Percentiles rank a stretch among this genome's conserved stretches.
Evolutionary conservation across 345 rosid species (phyloP).

Genomic region (Mercurialis annua): DNA sequence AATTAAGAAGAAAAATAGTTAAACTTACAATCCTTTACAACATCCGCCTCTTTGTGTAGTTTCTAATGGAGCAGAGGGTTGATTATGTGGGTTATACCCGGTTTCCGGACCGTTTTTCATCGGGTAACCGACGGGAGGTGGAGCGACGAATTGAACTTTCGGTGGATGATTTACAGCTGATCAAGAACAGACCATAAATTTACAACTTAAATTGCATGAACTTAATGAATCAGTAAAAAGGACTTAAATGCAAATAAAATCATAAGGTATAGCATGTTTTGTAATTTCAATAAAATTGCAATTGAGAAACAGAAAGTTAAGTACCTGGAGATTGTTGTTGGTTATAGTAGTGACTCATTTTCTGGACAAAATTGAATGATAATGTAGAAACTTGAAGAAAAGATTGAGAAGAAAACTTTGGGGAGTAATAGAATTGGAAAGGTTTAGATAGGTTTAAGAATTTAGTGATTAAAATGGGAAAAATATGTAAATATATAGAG

Average conservation of each 20-base stretch:
- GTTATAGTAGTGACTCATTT: not conserved
- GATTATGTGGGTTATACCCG: not conserved
- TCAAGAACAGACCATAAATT: not conserved
- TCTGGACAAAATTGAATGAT: not conserved
- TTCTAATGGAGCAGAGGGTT: not conserved
- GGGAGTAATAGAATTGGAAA: too few relatives aligned
- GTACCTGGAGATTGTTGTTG: conserved; percentile 13
- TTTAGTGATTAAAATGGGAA: too few relatives aligned
- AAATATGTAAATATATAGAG: too few relatives aligned
- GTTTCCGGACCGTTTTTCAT: conserved; percentile 3
- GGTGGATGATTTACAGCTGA: not conserved
- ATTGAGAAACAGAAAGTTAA: not conserved
- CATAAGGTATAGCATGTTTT: too few relatives aligned
- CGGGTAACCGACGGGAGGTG: conserved; percentile 24
- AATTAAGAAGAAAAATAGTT: too few relatives aligned
- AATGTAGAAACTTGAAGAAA: too few relatives aligned
- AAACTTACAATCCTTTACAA: conserved; percentile 19
- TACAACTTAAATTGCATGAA: not conserved
- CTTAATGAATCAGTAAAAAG: not conserved
- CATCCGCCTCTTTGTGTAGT: conserved; percentile 11
- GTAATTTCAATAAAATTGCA: not conserved
- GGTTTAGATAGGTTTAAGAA: too few relatives aligned
- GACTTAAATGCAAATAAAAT: not conserved
- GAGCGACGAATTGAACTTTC: conserved; percentile 15
- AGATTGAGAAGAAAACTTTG: too few relatives aligned